Conservation (phyloP, 129 eudicot species). For the Sambucus nigra region DNA sequence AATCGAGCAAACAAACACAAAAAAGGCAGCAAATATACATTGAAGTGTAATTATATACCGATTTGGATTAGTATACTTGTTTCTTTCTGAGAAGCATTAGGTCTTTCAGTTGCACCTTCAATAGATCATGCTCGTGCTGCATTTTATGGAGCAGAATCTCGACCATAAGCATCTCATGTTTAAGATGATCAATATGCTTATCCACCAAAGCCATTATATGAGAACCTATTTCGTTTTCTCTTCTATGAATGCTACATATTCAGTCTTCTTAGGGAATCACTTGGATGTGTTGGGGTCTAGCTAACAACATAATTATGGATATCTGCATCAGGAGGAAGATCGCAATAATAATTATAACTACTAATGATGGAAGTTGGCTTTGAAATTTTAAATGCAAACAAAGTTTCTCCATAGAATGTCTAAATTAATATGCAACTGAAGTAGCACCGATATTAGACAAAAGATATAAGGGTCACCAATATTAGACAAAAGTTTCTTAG, state of each 20-base stretch:
- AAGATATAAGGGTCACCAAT: too few relatives aligned
- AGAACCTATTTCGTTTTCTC: slow-evolving; percentile 25
- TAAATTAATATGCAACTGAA: too few relatives aligned
- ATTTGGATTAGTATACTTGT: not conserved
- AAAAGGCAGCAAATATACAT: not conserved
- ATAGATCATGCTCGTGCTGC: slow-evolving; percentile 56
- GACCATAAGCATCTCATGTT: slow-evolving; percentile 72
- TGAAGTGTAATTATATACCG: not conserved
- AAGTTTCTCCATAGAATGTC: too few relatives aligned
- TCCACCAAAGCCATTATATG: slow-evolving; percentile 42
- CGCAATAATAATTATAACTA: too few relatives aligned
- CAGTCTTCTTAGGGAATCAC: slow-evolving; percentile 50
- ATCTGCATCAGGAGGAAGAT: slow-evolving; percentile 52
- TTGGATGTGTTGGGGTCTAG: slow-evolving; percentile 70
- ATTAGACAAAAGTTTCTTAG: too few relatives aligned
- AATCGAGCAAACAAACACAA: not conserved
- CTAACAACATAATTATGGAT: slow-evolving; percentile 63
- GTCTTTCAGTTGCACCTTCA: slow-evolving; percentile 48
- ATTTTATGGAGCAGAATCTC: slow-evolving; percentile 63
- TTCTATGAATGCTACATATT: slow-evolving; percentile 17
- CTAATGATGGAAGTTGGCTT: too few relatives aligned
- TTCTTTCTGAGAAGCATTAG: slow-evolving; percentile 27
- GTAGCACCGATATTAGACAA: too few relatives aligned
- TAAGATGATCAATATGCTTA: slow-evolving; percentile 51
- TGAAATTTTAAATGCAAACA: too few relatives aligned